phyloP scores from a whole-genome alignment of 306 rosid genomes.

The Pterocarpus santalinus region DNA sequence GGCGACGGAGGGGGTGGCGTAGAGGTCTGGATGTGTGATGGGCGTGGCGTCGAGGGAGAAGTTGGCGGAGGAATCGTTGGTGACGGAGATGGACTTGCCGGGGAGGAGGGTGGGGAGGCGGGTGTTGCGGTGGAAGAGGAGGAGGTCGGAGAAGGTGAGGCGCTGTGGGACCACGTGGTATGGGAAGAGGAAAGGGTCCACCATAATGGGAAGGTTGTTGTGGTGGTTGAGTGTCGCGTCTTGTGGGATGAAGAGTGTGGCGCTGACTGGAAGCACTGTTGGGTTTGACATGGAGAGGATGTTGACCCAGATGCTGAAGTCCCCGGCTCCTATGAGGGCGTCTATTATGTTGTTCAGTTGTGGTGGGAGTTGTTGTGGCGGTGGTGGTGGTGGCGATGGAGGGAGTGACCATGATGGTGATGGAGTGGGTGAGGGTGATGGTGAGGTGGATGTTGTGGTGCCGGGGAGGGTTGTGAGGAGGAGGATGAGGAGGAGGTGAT shows the following conservation, averaged over 20 bases:
- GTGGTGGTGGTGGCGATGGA: not conserved
- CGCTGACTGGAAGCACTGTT: constrained; percentile 47
- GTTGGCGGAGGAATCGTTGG: constrained; percentile 57
- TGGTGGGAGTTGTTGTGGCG: not conserved
- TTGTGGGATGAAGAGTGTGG: constrained; percentile 75
- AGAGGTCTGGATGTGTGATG: constrained; percentile 65
- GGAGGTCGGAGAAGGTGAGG: constrained; percentile 73
- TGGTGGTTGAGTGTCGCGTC: constrained; percentile 1
- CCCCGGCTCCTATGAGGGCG: constrained; percentile 72
- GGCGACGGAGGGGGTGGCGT: constrained; percentile 49
- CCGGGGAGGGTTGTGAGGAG: not conserved
- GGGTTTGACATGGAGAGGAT: constrained; percentile 53
- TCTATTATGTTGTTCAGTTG: constrained; percentile 71
- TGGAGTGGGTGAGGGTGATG: not conserved
- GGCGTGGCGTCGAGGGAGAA: constrained; percentile 62
- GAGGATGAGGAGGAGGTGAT: not conserved
- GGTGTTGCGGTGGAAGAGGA: constrained; percentile 53
- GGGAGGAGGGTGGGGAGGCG: constrained; percentile 84
- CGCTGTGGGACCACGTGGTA: constrained; percentile 83
- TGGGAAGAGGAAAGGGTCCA: constrained; percentile 62
- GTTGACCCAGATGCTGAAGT: constrained; percentile 61
- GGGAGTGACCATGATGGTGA: not conserved
- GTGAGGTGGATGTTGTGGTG: not conserved
- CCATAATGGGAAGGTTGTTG: not conserved
- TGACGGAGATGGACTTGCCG: constrained; percentile 57